Evolutionary conservation across 768 basidiomycete species (phyloP).

Genomic region (Royoungia palumana): DNA sequence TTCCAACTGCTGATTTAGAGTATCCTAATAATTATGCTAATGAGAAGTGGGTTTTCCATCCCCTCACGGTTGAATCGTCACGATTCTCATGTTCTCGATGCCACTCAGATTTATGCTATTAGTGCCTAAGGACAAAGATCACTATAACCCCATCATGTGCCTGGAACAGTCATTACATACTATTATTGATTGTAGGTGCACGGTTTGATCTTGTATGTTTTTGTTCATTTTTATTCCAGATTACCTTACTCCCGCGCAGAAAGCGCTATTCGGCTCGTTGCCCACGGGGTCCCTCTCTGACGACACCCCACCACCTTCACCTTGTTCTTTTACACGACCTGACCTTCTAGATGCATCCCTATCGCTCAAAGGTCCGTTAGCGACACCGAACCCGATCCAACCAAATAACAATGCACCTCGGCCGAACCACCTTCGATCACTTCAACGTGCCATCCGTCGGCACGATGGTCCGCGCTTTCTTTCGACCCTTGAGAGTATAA

Average conservation of each 20-base stretch:
- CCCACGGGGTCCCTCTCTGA: slow-evolving; percentile 39
- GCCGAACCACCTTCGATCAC: slow-evolving; percentile 47
- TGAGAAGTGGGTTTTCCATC: slow-evolving; percentile 51
- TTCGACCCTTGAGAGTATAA: slow-evolving; percentile 57
- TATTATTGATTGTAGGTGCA: slow-evolving; percentile 64
- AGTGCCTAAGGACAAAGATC: slow-evolving; percentile 79
- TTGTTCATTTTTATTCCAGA: slow-evolving; percentile 35
- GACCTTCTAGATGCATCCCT: slow-evolving; percentile 29
- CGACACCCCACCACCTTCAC: slow-evolving; percentile 32
- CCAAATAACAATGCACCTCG: slow-evolving; percentile 18
- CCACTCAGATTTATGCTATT: slow-evolving; percentile 65
- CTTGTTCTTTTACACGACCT: slow-evolving; percentile 32
- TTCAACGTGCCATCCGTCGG: slow-evolving; percentile 67
- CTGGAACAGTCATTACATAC: slow-evolving; percentile 68
- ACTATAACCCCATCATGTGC: slow-evolving; percentile 83
- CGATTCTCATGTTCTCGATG: not conserved
- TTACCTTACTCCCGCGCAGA: slow-evolving; percentile 67
- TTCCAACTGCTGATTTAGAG: slow-evolving; percentile 70
- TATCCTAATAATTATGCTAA: slow-evolving; percentile 69
- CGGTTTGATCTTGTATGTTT: slow-evolving; percentile 2
- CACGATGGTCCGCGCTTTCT: slow-evolving; percentile 74
- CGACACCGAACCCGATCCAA: slow-evolving; percentile 18
- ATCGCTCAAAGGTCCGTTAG: slow-evolving; percentile 30
- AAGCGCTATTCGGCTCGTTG: slow-evolving; percentile 62
- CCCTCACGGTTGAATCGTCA: not conserved